A percentile compares a stretch with the other conserved stretches of the same genome.
These are phyloP conservation scores for Galerina sulciceps DNA, from an alignment of 768 basidiomycete species.

Conservation along the genomic window DNA sequence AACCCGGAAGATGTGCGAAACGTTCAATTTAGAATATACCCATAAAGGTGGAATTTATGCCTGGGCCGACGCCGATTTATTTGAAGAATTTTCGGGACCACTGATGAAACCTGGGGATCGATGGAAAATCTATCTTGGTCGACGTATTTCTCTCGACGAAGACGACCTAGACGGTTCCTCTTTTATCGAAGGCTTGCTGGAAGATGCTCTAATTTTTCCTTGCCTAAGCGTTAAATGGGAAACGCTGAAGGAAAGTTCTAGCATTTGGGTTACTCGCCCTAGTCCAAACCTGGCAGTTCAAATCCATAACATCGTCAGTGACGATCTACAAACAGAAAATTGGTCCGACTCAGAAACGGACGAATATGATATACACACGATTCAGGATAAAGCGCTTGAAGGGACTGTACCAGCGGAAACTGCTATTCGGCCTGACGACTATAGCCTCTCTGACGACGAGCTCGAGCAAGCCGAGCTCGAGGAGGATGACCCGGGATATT, in stretches of 20 bases:
- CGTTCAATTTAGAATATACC: slow-evolving; percentile 35
- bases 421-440: background rate
- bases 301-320: background rate
- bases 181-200: slow-evolving; percentile 36
- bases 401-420: background rate
- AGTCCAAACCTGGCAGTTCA: background rate
- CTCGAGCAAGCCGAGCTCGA: background rate
- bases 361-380: background rate
- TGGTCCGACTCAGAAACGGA: background rate
- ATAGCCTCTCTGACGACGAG: background rate
- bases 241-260: slow-evolving; percentile 31
- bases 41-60: slow-evolving; percentile 30
- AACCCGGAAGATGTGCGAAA: slow-evolving; percentile 41
- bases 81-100: slow-evolving; percentile 34
- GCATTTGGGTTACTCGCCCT: slow-evolving; percentile 35
- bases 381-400: background rate
- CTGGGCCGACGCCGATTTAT: slow-evolving; percentile 34
- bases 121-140: slow-evolving; percentile 45
- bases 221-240: slow-evolving; percentile 25
- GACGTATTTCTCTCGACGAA: slow-evolving; percentile 35
- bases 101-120: slow-evolving; percentile 35
- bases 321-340: background rate
- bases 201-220: slow-evolving; percentile 34
- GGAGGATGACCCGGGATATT: background rate
- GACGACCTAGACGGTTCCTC: slow-evolving; percentile 38